Evolutionary conservation across 495 filamentous ascomycete genomes (phyloP).

Genomic region (Aspergillus mulundensis): DNA sequence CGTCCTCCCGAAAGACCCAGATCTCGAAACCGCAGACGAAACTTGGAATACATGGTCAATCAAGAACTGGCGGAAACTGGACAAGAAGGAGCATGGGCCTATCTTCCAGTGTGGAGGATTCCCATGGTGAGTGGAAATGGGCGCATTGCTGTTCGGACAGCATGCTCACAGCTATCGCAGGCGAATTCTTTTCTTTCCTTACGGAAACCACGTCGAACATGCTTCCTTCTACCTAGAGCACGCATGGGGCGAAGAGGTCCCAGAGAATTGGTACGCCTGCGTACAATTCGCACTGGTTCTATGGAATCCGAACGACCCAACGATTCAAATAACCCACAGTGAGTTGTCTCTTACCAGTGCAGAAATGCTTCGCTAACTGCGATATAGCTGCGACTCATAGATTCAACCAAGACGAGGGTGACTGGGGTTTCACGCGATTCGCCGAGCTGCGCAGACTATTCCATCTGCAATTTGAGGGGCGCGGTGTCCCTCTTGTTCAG

Average conservation of each 20-base stretch:
- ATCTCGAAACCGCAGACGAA: slow-evolving; percentile 70
- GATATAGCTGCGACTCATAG: slow-evolving; percentile 69
- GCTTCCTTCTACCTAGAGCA: slow-evolving; percentile 97
- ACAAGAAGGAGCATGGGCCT: slow-evolving; percentile 80
- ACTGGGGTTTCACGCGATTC: slow-evolving; percentile 97
- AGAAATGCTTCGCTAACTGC: not conserved
- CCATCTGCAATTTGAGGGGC: slow-evolving; percentile 62
- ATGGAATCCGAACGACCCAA: slow-evolving; percentile 88
- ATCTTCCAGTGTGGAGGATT: slow-evolving; percentile 79
- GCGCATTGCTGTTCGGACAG: not conserved
- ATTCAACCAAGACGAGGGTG: slow-evolving; percentile 93
- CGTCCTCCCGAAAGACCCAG: slow-evolving; percentile 66
- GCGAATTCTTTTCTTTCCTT: slow-evolving; percentile 93
- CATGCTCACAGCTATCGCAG: slow-evolving; percentile 37
- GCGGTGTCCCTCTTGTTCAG: slow-evolving; percentile 75
- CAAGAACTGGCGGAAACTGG: slow-evolving; percentile 67
- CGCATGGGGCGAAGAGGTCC: slow-evolving; percentile 66
- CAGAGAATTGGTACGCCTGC: slow-evolving; percentile 92
- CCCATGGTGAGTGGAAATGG: slow-evolving; percentile 65
- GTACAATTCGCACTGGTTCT: slow-evolving; percentile 92
- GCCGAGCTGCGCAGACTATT: slow-evolving; percentile 81
- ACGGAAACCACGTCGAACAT: slow-evolving; percentile 86
- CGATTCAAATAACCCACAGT: slow-evolving; percentile 66
- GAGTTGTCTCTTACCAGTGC: slow-evolving; percentile 9
- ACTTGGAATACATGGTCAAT: slow-evolving; percentile 79